Conservation (phyloP, 2,329 filamentous ascomycete genomes). For the Plenodomus tracheiphilus region DNA sequence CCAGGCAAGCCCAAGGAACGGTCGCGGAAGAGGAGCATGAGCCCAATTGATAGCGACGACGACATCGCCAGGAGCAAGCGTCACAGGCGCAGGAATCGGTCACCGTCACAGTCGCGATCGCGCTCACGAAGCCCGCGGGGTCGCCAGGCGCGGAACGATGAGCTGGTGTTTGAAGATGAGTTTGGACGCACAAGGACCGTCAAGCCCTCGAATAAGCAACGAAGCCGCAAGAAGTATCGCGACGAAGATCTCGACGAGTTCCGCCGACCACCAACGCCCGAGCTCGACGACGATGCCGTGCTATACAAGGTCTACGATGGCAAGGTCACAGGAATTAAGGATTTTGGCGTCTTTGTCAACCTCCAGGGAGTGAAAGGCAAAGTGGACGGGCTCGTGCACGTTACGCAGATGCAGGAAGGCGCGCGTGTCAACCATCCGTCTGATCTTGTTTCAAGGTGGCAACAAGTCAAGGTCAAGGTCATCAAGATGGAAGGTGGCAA, state of each 20-base stretch:
- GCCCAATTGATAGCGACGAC: constrained; percentile 54
- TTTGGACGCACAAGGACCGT: constrained; percentile 55
- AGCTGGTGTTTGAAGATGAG: constrained; percentile 62
- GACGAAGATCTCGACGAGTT: constrained; percentile 62
- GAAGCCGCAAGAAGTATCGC: constrained; percentile 39
- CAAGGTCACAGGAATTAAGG: constrained; percentile 86
- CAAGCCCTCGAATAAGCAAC: constrained; percentile 48
- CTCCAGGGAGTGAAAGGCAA: constrained; percentile 84
- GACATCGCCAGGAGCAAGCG: constrained; percentile 50
- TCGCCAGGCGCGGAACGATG: constrained; percentile 47
- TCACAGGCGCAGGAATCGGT: constrained; percentile 52
- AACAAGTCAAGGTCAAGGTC: constrained; percentile 91
- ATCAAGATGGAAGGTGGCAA: constrained; percentile 79
- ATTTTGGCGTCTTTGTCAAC: constrained; percentile 95
- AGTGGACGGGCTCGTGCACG: constrained; percentile 89
- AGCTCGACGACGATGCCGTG: constrained; percentile 80
- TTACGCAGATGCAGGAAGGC: constrained; percentile 84
- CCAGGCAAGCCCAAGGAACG: constrained; percentile 49
- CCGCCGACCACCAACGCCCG: constrained; percentile 66
- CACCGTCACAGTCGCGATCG: constrained; percentile 59
- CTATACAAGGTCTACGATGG: constrained; percentile 89
- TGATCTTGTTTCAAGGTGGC: constrained; percentile 78
- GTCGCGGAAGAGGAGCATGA: constrained; percentile 62
- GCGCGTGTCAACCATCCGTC: constrained; percentile 89
- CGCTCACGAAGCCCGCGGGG: constrained; percentile 49